Conservation (phyloP, 352 stramenopile species). For the Aphanomyces cochlioides region DNA sequence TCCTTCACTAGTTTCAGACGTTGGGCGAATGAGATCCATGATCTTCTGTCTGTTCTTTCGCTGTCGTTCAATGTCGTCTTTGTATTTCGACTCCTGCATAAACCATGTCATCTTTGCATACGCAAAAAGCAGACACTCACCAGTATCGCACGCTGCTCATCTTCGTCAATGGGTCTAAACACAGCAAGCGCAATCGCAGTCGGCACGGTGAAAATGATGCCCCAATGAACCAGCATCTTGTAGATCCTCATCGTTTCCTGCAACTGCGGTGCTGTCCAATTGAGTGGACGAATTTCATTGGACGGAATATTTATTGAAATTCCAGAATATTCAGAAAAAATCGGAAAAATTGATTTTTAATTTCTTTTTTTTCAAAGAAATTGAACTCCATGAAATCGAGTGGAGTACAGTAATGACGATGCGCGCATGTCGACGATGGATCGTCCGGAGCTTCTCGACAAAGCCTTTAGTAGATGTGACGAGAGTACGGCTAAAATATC, state of each 20-base stretch:
- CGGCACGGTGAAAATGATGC: conserved; percentile 62
- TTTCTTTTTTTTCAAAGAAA: conserved; percentile 19
- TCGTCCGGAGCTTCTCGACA: conserved; percentile 4
- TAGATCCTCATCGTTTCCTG: conserved; percentile 57
- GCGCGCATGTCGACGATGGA: not conserved
- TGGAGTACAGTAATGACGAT: conserved; percentile 12
- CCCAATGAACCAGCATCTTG: conserved; percentile 83
- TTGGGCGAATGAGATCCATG: conserved; percentile 63
- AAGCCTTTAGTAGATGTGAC: conserved; percentile 14
- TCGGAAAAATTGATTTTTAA: conserved; percentile 8
- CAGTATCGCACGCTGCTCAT: conserved; percentile 71
- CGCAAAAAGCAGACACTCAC: conserved; percentile 33
- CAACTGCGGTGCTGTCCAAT: too few species aligned
- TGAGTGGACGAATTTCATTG: conserved; percentile 18
- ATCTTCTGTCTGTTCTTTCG: conserved; percentile 73
- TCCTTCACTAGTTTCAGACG: conserved; percentile 46
- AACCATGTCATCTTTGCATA: conserved; percentile 5
- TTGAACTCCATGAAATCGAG: conserved; percentile 24
- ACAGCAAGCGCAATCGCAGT: conserved; percentile 61
- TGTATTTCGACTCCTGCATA: conserved; percentile 65
- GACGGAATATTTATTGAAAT: not conserved
- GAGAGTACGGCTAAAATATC: not conserved
- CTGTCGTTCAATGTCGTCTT: conserved; percentile 52
- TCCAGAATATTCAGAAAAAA: not conserved
- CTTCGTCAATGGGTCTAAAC: conserved; percentile 68